Evolutionary conservation across 768 basidiomycete genomes (phyloP), one percentile per base, ranked within the genome.

Genomic region (Boletellus emodensis): DNA sequence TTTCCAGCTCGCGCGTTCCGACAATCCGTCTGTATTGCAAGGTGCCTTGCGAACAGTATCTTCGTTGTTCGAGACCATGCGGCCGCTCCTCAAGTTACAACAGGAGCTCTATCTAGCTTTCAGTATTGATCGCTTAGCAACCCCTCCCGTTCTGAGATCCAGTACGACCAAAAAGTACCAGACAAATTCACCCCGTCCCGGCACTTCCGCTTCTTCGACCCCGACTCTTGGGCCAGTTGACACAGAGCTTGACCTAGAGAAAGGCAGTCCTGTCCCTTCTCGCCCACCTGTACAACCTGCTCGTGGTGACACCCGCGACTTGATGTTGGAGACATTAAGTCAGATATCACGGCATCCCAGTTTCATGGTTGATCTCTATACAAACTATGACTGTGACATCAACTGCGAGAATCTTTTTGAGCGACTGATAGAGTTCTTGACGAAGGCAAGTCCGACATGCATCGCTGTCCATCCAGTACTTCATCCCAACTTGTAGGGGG

Each of bases 371-470:
- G 93, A 98, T 61, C 74, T 96, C 13, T 99, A 92, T 72, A 79
- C 84, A 48, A 99, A 98, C 67, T 99, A 97, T 67, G 96, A 99
- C 64, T 97, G 94, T 62, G 93, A 96, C 61, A 83, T 88, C 56
- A 95, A 97, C 62, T 93, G 91, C 66, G 96, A 98, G 72, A 95
- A 98, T 66, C 70, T 98, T 49, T 95, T 94, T 59, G 94, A 98
- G 64, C 77, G 90, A 14, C 71, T 97, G 18, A 73, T 94, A 52
- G 89, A 86, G 22, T 96, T 98, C 66, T 71, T 93, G 56, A 90
- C 91, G 7, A 87, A 90, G 75, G 93, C 92, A 58, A 49, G 75
- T 55, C 36, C 20, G 32, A 9, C 14, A 33, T 11, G 7, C n/a
- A 13, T 48, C 20, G 32, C 35, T 18, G 24, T 59, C 28, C 20